A percentile compares a stretch with the other conserved stretches of the same genome.
Conservation (phyloP, 2,329 filamentous ascomycete species). For the Albifimbria verrucaria region DNA sequence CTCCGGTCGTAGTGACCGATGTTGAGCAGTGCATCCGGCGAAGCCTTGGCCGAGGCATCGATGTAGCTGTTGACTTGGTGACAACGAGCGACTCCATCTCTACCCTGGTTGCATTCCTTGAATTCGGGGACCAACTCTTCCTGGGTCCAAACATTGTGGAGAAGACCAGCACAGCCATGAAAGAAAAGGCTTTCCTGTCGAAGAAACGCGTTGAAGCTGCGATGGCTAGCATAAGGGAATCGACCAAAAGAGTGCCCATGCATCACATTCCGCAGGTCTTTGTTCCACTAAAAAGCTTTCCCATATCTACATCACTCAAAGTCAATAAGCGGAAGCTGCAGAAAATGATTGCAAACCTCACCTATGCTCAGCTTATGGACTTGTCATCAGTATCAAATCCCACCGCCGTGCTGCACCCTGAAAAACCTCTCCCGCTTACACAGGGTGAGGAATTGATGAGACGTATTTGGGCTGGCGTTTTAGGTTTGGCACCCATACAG, state of each 20-base stretch:
- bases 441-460: constrained; percentile 45
- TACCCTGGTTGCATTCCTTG: constrained; percentile 46
- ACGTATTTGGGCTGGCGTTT: constrained; percentile 42
- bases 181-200: constrained; percentile 39
- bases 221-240: constrained; percentile 26
- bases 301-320: constrained; percentile 47
- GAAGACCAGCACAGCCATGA: constrained; percentile 34
- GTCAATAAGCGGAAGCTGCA: constrained; percentile 47
- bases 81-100: constrained; percentile 39
- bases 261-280: constrained; percentile 46
- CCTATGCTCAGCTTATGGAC: constrained; percentile 38
- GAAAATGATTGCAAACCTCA: constrained; percentile 38
- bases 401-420: constrained; percentile 29
- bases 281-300: constrained; percentile 45
- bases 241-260: constrained; percentile 24
- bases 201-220: constrained; percentile 41
- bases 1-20: constrained; percentile 36
- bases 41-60: constrained; percentile 42
- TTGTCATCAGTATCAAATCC: constrained; percentile 36
- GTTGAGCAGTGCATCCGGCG: constrained; percentile 46
- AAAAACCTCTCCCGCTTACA: constrained; percentile 46
- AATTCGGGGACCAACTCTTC: constrained; percentile 39
- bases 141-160: constrained; percentile 34
- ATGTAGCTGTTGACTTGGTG: constrained; percentile 47
- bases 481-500: constrained; percentile 33